Base-by-base conservation (phyloP, 1,284 basidiomycete genomes). In the Austroboletus novae-zelandiae region DNA sequence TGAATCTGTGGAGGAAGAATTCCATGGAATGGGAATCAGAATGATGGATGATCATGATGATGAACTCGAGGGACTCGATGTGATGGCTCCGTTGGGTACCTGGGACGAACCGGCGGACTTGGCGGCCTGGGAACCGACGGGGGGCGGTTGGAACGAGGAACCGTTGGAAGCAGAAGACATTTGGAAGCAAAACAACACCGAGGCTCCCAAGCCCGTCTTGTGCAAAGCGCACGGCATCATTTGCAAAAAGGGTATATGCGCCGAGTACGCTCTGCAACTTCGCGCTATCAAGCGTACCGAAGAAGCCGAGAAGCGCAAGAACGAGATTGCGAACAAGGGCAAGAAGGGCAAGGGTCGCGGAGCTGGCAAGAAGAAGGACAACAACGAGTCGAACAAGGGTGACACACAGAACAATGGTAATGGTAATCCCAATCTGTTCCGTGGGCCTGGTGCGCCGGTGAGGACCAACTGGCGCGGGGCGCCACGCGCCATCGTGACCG, bases 361-460 rank as follows among this genome's bases (percentile, higher is more conserved):
- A 34, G 30, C 46, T 48, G 62, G 55, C 3, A 65, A 59, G 27
- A 66, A 55, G 5, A 66, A 55, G 5, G 27, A 18, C 27, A 15
- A 35, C 14, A 14, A 14, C 3, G 17, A 7, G 7, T 52, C 52
- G 3, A 18, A 11, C 41, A 56, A 50, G 47, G 52, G 50, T 14
- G 20, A 23, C 3, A 23, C 50, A 52, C 2, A 43, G 43, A 9
- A 32, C 45, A 52, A 49, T 2, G 31, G 43, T 20, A 52, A 49
- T 2, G 31, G 43, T 20, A 37, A 51, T 14, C 57, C 43, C 53
- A 66, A 61, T 29, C 44, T 37, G 10, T 68, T 66, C 54, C 59
- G 62, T n/a, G 66, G 67, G n/a, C 49, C 65, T 15, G 64, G 67
- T n/a, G 67, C 66, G 4, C 62, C 64, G 1, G 60, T 66, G 45